Base-by-base conservation (phyloP, 2,329 filamentous ascomycete species). In the Phyllosticta citribraziliensis region DNA sequence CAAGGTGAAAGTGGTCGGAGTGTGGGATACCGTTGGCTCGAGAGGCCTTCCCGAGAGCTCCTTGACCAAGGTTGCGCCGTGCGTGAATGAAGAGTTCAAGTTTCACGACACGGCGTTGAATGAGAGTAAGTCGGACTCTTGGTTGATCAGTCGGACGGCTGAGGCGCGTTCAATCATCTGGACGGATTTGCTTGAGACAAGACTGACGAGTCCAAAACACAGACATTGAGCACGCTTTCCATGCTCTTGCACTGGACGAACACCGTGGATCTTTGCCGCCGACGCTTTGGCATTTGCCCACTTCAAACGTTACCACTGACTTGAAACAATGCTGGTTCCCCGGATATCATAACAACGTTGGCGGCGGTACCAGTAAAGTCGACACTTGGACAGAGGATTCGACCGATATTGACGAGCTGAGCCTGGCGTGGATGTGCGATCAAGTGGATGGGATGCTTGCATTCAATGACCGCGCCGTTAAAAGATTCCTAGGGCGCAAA, bases 321-420 rank as follows among this genome's bases (percentile, higher is more conserved):
- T 68, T 82, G 27, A 73, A 76, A n/a, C 80, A 83, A 67, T 78
- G 79, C 9, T 83, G 81, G 81, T 83, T 83, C 60, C 80, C 80
- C 0, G 81, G 81, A 10, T 76, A 74, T 27, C 81, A 84, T 65
- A 74, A 76, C 10, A 80, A 82, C 60, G 70, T 82, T 2, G 81
- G 81, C 2, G 81, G 80, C 25, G 78, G 79, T 0, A 77, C 58
- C 2, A 69, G 72, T 22, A 67, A 69, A 5, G 5, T 33, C 33
- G 40, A 61, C 6, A 35, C 33, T 40, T n/a, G 25, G 24, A 27
- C 24, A 22, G 56, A 58, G 24, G 62, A 61, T 17, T 19, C 25
- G 17, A 30, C 52, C 27, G 66, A 68, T 10, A 67, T 73, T 8
- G 69, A 73, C 5, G 71, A 76, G 55, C 73, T 76, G 20, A 72